Conservation (phyloP, 2,329 filamentous ascomycete species). For the Phialophora tarda region DNA sequence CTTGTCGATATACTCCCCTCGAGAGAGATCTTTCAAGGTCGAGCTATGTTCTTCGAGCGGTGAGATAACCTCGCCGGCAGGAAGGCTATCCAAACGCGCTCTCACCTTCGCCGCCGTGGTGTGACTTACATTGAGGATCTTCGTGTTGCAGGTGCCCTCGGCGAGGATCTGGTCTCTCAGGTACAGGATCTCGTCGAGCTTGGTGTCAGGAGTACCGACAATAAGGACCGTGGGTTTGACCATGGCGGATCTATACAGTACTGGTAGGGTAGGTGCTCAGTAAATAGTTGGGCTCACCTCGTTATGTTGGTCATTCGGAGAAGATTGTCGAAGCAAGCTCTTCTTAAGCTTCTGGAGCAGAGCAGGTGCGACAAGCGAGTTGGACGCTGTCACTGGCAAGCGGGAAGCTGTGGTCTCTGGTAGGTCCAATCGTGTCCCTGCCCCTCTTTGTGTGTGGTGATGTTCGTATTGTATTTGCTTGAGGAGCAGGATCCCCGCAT, state of each 20-base stretch:
- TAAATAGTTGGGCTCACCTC: not conserved
- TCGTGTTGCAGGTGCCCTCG: constrained; percentile 46
- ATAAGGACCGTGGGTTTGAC: constrained; percentile 56
- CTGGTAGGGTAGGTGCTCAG: not conserved
- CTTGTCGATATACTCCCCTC: constrained; percentile 62
- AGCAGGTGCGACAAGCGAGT: not conserved
- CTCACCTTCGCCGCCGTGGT: constrained; percentile 38
- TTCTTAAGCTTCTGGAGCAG: not conserved
- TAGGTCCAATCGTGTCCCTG: not conserved
- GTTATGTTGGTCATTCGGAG: not conserved
- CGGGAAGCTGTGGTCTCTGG: not conserved
- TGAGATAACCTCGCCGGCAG: constrained; percentile 52
- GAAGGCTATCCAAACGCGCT: constrained; percentile 43
- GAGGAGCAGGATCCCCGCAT: constrained; percentile 1
- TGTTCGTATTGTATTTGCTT: not conserved
- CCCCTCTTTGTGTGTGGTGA: constrained; percentile 2
- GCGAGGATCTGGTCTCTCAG: constrained; percentile 55
- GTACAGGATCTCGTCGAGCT: constrained; percentile 64
- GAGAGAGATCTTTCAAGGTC: constrained; percentile 50
- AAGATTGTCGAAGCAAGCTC: constrained; percentile 1
- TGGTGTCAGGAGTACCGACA: constrained; percentile 70
- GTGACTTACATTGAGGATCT: constrained; percentile 64
- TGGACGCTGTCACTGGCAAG: not conserved
- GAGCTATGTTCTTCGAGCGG: constrained; percentile 43
- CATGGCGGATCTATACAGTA: constrained; percentile 32